These are phyloP conservation scores for Aspergillus egyptiacus DNA, from an alignment of 495 filamentous ascomycete species.

Conservation along the genomic window DNA sequence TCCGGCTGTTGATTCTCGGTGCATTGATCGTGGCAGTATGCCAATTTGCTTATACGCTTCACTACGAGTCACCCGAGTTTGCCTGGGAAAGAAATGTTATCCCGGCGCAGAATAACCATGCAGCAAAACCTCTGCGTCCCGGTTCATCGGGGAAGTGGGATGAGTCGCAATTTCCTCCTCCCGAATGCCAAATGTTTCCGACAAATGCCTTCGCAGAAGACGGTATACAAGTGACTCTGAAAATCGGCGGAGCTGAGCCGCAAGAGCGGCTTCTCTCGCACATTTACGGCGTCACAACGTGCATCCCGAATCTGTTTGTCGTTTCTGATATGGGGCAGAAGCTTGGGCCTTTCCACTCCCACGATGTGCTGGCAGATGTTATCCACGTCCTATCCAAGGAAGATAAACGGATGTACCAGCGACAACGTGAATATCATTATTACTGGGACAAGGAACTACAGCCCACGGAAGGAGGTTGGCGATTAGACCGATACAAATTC, in stretches of 20 bases:
- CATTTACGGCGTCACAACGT: slow-evolving; percentile 31
- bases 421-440: slow-evolving; percentile 7
- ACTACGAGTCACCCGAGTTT: not conserved
- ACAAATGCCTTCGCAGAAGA: not conserved
- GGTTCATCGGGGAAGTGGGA: not conserved
- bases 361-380: slow-evolving; percentile 34
- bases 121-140: not conserved
- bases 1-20: not conserved
- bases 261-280: slow-evolving; percentile 28
- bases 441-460: slow-evolving; percentile 8
- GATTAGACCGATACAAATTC: slow-evolving; percentile 60
- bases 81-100: not conserved
- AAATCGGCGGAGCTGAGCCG: slow-evolving; percentile 33
- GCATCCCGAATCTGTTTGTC: slow-evolving; percentile 38
- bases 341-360: slow-evolving; percentile 27
- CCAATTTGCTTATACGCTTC: not conserved
- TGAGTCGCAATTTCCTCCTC: not conserved
- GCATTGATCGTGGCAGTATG: not conserved
- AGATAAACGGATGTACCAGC: slow-evolving; percentile 34
- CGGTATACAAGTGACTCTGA: slow-evolving; percentile 34
- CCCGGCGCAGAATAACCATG: not conserved
- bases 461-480: slow-evolving; percentile 40
- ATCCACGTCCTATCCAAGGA: slow-evolving; percentile 23
- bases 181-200: not conserved
- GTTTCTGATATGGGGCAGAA: slow-evolving; percentile 38